phyloP scores from a whole-genome alignment of 805 yeast genomes.

The Ascoidea asiatica region DNA sequence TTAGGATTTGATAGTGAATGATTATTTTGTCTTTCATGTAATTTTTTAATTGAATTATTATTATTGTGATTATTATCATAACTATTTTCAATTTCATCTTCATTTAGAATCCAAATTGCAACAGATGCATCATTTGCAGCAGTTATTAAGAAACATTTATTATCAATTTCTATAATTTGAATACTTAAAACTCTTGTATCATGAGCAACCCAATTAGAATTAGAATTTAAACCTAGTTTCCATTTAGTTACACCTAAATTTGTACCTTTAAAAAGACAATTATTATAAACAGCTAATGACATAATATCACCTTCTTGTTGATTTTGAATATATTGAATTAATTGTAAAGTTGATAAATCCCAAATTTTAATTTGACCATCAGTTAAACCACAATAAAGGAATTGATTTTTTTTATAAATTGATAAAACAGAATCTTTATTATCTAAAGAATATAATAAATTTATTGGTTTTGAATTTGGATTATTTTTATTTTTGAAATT shows the following conservation, averaged over 20 bases:
- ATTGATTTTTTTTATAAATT: conserved; percentile 47
- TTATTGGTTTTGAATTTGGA: conserved; percentile 7
- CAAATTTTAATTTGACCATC: conserved; percentile 69
- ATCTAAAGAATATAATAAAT: conserved; percentile 28
- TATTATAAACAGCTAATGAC: conserved; percentile 41
- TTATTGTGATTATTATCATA: conserved; percentile 3
- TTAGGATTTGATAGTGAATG: conserved; percentile 37
- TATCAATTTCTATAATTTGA: conserved; percentile 27
- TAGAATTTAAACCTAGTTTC: neutral
- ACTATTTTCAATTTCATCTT: conserved; percentile 10
- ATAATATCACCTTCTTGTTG: conserved; percentile 38
- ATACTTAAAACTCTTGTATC: conserved; percentile 46
- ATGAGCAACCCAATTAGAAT: conserved; percentile 32
- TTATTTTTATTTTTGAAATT: conserved; percentile 11
- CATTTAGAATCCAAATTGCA: conserved; percentile 53
- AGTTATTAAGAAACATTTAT: conserved; percentile 36
- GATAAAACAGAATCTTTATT: conserved; percentile 65
- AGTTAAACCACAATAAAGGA: conserved; percentile 71
- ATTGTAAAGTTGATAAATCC: conserved; percentile 77
- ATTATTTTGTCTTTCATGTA: neutral
- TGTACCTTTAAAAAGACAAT: conserved; percentile 48
- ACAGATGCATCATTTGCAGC: conserved; percentile 63
- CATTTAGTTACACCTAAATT: conserved; percentile 7
- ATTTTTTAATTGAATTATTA: conserved; percentile 3
- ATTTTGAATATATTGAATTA: conserved; percentile 30